A percentile compares a stretch with the other conserved stretches of the same genome.
Conservation (phyloP, 2,329 filamentous ascomycete species). For the Aureobasidium sp. region DNA sequence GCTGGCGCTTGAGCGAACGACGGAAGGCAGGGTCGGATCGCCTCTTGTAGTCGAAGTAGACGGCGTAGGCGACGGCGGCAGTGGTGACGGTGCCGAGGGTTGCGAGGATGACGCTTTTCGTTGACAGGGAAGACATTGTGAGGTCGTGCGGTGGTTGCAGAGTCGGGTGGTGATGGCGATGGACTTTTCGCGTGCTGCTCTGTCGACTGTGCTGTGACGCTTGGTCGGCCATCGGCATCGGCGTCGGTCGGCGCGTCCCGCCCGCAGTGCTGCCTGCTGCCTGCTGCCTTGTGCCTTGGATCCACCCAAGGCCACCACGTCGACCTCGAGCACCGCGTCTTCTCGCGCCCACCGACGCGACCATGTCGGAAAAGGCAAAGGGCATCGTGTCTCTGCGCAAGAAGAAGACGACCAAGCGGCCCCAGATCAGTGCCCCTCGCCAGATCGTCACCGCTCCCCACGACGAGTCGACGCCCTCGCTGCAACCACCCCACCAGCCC, state of each 20-base stretch:
- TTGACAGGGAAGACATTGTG: constrained; percentile 32
- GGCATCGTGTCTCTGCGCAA: constrained; percentile 51
- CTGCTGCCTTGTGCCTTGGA: too few relatives aligned
- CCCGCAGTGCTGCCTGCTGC: too few relatives aligned
- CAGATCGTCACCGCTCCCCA: constrained; percentile 36
- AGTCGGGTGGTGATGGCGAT: too few relatives aligned
- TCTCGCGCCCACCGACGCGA: too few relatives aligned
- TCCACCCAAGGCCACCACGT: neutral
- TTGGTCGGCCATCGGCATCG: neutral
- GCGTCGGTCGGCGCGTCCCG: too few relatives aligned
- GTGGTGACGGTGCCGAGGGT: constrained; percentile 53
- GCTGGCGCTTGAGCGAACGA: constrained; percentile 61
- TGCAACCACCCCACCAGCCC: neutral
- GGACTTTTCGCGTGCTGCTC: neutral
- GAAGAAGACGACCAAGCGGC: constrained; percentile 48
- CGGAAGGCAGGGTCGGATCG: constrained; percentile 58
- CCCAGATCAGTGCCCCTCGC: constrained; percentile 54
- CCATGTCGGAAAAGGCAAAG: constrained; percentile 37
- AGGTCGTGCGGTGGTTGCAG: neutral
- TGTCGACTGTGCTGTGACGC: too few relatives aligned
- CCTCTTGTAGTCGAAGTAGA: constrained; percentile 61
- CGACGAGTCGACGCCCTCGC: constrained; percentile 13
- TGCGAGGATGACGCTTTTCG: constrained; percentile 53
- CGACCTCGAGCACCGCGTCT: too few relatives aligned
- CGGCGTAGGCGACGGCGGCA: constrained; percentile 55